These are phyloP conservation scores for Ogataea zsoltii DNA, from an alignment of 805 yeast species.

Conservation along the genomic window DNA sequence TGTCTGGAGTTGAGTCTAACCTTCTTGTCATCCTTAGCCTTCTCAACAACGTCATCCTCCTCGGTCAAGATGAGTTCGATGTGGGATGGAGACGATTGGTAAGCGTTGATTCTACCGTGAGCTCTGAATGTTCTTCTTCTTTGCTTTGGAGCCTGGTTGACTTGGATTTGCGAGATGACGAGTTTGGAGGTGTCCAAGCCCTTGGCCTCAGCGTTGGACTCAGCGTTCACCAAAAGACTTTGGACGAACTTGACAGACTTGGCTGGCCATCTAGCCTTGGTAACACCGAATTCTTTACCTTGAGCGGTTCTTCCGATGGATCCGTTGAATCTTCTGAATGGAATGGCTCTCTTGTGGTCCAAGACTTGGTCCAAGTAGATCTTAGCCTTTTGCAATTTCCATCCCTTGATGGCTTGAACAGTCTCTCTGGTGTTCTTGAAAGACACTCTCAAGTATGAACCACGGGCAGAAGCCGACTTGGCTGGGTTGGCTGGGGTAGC, in stretches of 20 bases:
- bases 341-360: slow-evolving; percentile 99
- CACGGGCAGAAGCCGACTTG: slow-evolving; percentile 98
- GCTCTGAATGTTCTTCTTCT: slow-evolving; percentile 99
- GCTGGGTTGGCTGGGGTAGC: slow-evolving; percentile 99
- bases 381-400: slow-evolving; percentile 96
- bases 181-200: slow-evolving; percentile 96
- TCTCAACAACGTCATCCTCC: slow-evolving; percentile 89
- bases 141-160: slow-evolving; percentile 99
- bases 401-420: slow-evolving; percentile 97
- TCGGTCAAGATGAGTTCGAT: slow-evolving; percentile 96
- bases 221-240: slow-evolving; percentile 95
- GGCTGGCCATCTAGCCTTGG: slow-evolving; percentile 99
- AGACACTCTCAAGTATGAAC: slow-evolving; percentile 98
- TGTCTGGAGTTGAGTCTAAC: slow-evolving; percentile 87
- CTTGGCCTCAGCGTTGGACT: slow-evolving; percentile 98
- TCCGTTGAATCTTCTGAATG: slow-evolving; percentile 96
- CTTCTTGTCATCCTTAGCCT: slow-evolving; percentile 58
- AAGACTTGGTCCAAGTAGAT: slow-evolving; percentile 92
- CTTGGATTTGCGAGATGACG: slow-evolving; percentile 97
- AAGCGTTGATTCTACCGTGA: slow-evolving; percentile 99
- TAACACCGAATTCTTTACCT: slow-evolving; percentile 99
- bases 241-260: slow-evolving; percentile 95
- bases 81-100: slow-evolving; percentile 99
- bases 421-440: slow-evolving; percentile 99
- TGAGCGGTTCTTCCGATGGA: slow-evolving; percentile 99